phyloP scores from a whole-genome alignment of 139 green algal species.

The Ettlia oleoabundans region DNA sequence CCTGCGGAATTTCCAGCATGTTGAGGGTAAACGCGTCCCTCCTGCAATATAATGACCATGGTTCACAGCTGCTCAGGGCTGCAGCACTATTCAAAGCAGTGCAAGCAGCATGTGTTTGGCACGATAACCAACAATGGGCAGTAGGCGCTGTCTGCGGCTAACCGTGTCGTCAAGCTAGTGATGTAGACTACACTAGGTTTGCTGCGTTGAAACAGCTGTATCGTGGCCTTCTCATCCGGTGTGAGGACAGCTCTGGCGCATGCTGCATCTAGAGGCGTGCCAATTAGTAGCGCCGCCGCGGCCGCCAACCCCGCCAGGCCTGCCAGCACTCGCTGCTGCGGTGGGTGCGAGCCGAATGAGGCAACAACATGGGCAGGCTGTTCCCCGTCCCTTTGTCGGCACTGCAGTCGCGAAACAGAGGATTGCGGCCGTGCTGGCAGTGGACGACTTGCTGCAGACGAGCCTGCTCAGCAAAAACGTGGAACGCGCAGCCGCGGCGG shows the following conservation, averaged over 20 bases:
- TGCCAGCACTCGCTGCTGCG: background rate
- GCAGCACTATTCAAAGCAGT: too few species aligned
- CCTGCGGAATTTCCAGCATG: constrained; percentile 70
- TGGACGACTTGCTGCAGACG: too few species aligned
- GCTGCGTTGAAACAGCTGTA: constrained; percentile 69
- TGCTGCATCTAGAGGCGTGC: constrained; percentile 2
- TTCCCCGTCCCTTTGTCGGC: too few species aligned
- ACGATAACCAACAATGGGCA: too few species aligned
- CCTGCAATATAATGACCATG: constrained; percentile 38
- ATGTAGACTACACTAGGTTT: constrained; percentile 80
- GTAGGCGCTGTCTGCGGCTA: too few species aligned
- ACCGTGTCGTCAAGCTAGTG: constrained; percentile 66
- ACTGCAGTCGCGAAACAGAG: too few species aligned
- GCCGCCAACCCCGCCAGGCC: background rate
- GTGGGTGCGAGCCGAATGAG: background rate
- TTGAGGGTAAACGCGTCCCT: constrained; percentile 78
- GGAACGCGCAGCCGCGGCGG: too few species aligned
- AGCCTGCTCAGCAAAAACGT: too few species aligned
- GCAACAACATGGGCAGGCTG: background rate
- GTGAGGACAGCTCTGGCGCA: constrained; percentile 34
- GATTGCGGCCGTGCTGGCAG: too few species aligned
- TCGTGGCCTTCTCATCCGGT: constrained; percentile 51
- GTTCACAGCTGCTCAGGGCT: background rate
- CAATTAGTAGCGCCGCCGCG: constrained; percentile 12
- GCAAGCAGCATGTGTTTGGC: too few species aligned